Percentiles rank a stretch among this genome's conserved stretches.
phyloP scores from a whole-genome alignment of 176 grass and related monocot species.

The Lolium rigidum region DNA sequence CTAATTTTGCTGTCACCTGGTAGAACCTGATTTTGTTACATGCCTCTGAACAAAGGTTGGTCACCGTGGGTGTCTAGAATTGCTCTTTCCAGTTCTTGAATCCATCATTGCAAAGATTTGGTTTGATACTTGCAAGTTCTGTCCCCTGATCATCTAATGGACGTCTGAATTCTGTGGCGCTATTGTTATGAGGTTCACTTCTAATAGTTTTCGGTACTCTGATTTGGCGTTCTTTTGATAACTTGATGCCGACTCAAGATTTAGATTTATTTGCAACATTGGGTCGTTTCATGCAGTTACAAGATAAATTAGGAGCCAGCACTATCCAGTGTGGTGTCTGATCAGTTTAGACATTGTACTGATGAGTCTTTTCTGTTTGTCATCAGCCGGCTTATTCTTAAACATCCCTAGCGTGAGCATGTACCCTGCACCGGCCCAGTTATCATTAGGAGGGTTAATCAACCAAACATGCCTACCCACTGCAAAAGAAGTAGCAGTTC shows the following conservation, averaged over 20 bases:
- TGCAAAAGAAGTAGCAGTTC: too few relatives aligned
- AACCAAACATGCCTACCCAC: too few relatives aligned
- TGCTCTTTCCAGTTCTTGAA: slow-evolving; percentile 23
- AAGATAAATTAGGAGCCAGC: too few relatives aligned
- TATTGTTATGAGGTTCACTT: not conserved
- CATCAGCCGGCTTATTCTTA: not conserved
- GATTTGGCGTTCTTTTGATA: not conserved
- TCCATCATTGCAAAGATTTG: not conserved
- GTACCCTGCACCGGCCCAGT: too few relatives aligned
- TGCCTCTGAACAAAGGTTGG: slow-evolving; percentile 5
- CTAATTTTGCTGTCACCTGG: slow-evolving; percentile 39
- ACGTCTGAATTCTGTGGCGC: slow-evolving; percentile 15
- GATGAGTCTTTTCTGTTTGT: too few relatives aligned
- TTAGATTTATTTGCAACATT: not conserved
- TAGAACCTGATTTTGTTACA: slow-evolving; percentile 52
- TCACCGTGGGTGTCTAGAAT: not conserved
- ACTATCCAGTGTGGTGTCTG: too few relatives aligned
- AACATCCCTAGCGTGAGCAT: too few relatives aligned
- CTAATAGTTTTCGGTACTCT: not conserved
- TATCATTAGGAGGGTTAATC: too few relatives aligned
- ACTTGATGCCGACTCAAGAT: too few relatives aligned
- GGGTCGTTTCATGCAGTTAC: too few relatives aligned
- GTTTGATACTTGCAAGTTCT: not conserved
- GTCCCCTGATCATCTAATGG: not conserved
- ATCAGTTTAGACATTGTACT: too few relatives aligned